phyloP scores from a whole-genome alignment of 1,284 basidiomycete genomes.

The Ustilago shanxiensis region DNA sequence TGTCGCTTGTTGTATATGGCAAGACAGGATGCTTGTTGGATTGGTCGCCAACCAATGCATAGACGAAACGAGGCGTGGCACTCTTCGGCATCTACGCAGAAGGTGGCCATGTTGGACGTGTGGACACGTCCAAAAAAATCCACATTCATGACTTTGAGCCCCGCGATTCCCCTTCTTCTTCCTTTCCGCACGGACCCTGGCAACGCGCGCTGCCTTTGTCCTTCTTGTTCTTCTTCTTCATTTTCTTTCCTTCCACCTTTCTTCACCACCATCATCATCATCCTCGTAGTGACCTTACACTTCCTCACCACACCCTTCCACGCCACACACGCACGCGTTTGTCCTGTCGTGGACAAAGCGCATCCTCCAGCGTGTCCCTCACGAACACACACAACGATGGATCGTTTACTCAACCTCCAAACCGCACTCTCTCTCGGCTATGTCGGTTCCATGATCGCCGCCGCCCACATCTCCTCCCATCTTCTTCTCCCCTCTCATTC shows the following conservation, averaged over 20 bases:
- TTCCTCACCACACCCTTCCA: neutral
- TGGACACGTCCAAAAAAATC: neutral
- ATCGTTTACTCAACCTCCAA: slow-evolving; percentile 46
- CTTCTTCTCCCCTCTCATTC: slow-evolving; percentile 15
- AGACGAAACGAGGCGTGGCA: no score
- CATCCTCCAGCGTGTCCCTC: slow-evolving; percentile 5
- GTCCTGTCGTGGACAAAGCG: slow-evolving; percentile 1
- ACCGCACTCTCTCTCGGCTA: slow-evolving; percentile 51
- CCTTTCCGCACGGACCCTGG: slow-evolving; percentile 18
- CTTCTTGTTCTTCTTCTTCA: neutral
- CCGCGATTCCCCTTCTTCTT: neutral
- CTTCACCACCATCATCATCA: slow-evolving; percentile 9
- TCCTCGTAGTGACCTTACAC: neutral
- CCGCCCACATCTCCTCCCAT: slow-evolving; percentile 29
- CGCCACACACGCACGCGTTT: neutral
- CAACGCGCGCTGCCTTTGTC: neutral
- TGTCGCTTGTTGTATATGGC: no score
- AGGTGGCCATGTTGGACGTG: neutral
- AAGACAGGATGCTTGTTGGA: no score
- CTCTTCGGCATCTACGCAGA: slow-evolving; percentile 1
- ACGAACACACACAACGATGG: slow-evolving; percentile 16
- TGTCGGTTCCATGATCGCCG: slow-evolving; percentile 39
- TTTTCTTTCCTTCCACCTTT: neutral
- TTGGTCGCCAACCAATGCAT: no score
- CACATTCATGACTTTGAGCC: neutral